These are phyloP conservation scores for Fusarium foetens DNA, from an alignment of 2,329 filamentous ascomycete species.

Conservation along the genomic window DNA sequence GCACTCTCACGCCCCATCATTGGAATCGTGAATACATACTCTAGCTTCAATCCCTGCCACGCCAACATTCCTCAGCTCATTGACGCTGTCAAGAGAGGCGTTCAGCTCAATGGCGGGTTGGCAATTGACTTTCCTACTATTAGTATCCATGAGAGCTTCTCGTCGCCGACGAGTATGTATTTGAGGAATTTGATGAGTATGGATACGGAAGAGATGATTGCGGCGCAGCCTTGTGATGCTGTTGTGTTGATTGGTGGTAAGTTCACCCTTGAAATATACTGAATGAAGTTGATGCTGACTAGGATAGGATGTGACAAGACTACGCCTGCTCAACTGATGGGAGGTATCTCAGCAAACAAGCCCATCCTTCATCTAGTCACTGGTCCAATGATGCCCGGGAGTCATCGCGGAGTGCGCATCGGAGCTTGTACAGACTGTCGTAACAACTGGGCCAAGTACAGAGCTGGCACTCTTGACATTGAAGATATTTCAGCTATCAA, in stretches of 20 bases:
- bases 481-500: constrained; percentile 78
- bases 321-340: constrained; percentile 79
- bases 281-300: not conserved
- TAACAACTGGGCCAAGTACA: constrained; percentile 76
- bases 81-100: constrained; percentile 74
- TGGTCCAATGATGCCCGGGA: constrained; percentile 80
- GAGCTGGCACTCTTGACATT: constrained; percentile 73
- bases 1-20: constrained; percentile 76
- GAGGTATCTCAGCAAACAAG: constrained; percentile 78
- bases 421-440: constrained; percentile 81
- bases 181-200: constrained; percentile 80
- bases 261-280: not conserved
- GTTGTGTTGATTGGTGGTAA: constrained; percentile 73
- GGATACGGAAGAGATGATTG: constrained; percentile 83
- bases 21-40: constrained; percentile 80
- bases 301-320: constrained; percentile 76
- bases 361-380: constrained; percentile 75
- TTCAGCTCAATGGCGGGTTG: constrained; percentile 73
- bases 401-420: constrained; percentile 69
- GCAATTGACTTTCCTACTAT: constrained; percentile 81
- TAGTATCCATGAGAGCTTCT: constrained; percentile 75
- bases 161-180: constrained; percentile 79
- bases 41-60: constrained; percentile 79
- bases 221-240: constrained; percentile 75
- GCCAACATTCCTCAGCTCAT: constrained; percentile 77